Conservation (phyloP, 164 flowering plant genomes). For the Protea cynaroides region DNA sequence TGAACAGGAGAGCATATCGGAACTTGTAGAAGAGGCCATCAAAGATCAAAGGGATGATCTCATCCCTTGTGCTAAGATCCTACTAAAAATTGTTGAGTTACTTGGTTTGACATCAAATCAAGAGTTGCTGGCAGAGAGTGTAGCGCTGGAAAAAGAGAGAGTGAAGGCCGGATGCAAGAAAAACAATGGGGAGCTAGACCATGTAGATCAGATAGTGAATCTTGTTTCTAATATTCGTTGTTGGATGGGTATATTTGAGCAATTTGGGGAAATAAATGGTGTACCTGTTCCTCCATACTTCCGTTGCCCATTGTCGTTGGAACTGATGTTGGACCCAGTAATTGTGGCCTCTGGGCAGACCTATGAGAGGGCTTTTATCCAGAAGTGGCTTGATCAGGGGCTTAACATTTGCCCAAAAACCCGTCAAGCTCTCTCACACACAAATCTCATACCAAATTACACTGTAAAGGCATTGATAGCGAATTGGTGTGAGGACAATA, state of each 20-base stretch:
- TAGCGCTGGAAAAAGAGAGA: constrained; percentile 75
- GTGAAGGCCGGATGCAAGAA: constrained; percentile 33
- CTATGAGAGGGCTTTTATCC: constrained; percentile 70
- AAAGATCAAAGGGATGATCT: constrained; percentile 38
- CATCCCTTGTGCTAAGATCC: constrained; percentile 31
- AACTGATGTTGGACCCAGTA: constrained; percentile 87
- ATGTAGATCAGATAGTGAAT: constrained; percentile 34
- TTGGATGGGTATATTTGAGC: constrained; percentile 36
- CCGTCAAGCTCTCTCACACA: constrained; percentile 51
- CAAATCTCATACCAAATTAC: constrained; percentile 75
- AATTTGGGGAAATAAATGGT: constrained; percentile 33
- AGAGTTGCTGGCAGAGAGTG: constrained; percentile 60
- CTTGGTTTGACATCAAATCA: constrained; percentile 52
- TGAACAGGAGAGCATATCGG: constrained; percentile 41
- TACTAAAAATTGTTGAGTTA: constrained; percentile 38
- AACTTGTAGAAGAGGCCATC: constrained; percentile 47
- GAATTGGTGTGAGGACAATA: constrained; percentile 74
- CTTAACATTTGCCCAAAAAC: constrained; percentile 68
- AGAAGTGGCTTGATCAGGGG: constrained; percentile 81
- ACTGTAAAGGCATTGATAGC: constrained; percentile 77
- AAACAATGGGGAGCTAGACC: constrained; percentile 26
- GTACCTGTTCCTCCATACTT: constrained; percentile 60
- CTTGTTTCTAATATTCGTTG: constrained; percentile 59
- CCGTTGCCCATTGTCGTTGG: constrained; percentile 75
- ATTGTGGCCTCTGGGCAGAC: constrained; percentile 94